phyloP scores from a whole-genome alignment of 306 rosid genomes.

The Dalbergia cultrata region DNA sequence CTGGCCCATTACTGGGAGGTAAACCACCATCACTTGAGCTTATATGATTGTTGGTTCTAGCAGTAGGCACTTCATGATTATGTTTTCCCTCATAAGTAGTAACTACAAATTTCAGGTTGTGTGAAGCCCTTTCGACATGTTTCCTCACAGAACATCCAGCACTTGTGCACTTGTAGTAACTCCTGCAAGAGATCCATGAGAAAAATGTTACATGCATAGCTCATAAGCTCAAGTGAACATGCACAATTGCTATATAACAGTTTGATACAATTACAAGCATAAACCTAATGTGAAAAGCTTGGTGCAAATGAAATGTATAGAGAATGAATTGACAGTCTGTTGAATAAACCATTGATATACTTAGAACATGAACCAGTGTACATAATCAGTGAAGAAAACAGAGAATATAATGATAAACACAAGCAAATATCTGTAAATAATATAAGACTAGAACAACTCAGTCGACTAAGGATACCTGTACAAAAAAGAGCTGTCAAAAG shows the following conservation, averaged over 20 bases:
- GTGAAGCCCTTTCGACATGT: slow-evolving; percentile 94
- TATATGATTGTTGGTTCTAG: slow-evolving; percentile 69
- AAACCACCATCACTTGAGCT: slow-evolving; percentile 55
- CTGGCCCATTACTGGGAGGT: slow-evolving; percentile 54
- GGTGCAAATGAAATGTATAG: background rate
- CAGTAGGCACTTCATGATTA: slow-evolving; percentile 83
- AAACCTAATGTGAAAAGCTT: background rate
- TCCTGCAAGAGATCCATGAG: slow-evolving; percentile 57
- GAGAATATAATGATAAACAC: slow-evolving; percentile 2
- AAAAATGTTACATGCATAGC: slow-evolving; percentile 30
- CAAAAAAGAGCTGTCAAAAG: background rate
- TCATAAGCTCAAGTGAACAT: background rate
- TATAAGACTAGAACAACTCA: slow-evolving; percentile 3
- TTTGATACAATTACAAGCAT: slow-evolving; percentile 13
- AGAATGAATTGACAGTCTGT: background rate
- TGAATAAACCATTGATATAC: slow-evolving; percentile 9
- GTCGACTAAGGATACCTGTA: slow-evolving; percentile 1
- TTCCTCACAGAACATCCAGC: slow-evolving; percentile 87
- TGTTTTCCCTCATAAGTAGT: slow-evolving; percentile 94
- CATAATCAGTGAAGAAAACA: background rate
- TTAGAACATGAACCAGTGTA: slow-evolving; percentile 19
- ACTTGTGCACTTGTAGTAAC: slow-evolving; percentile 97
- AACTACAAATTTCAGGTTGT: slow-evolving; percentile 71
- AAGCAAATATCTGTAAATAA: background rate
- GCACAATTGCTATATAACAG: slow-evolving; percentile 7